phyloP scores from a whole-genome alignment of 345 rosid genomes.

The Syzygium aromaticum region DNA sequence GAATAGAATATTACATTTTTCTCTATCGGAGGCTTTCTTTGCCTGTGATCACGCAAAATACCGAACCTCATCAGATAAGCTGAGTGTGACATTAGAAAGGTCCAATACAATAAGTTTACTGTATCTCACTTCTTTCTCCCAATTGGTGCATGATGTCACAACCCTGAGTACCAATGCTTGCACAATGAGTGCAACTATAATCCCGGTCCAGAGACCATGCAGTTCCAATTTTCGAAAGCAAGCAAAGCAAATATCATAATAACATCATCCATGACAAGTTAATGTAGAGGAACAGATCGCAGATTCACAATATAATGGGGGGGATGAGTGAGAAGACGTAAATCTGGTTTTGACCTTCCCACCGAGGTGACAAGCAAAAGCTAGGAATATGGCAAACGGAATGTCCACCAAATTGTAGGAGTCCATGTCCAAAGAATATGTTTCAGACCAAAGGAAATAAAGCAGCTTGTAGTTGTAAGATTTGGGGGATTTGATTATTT shows the following conservation, averaged over 20 bases:
- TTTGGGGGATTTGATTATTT: not conserved
- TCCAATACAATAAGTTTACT: not conserved
- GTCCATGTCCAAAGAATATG: not conserved
- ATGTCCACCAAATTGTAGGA: conserved; percentile 20
- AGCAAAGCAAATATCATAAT: not conserved
- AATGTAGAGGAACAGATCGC: not conserved
- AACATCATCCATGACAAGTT: not conserved
- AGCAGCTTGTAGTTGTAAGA: not conserved
- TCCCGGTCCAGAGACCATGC: conserved; percentile 21
- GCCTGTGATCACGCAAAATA: too few species aligned
- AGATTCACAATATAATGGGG: too few species aligned
- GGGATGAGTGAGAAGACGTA: too few species aligned
- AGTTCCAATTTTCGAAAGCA: not conserved
- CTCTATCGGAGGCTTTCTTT: too few species aligned
- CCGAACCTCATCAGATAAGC: not conserved
- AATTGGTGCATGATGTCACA: conserved; percentile 14
- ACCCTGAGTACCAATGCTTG: conserved; percentile 17
- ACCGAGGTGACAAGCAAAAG: conserved; percentile 8
- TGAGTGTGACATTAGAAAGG: not conserved
- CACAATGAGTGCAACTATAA: not conserved
- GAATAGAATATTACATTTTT: too few species aligned
- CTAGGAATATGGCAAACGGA: conserved; percentile 14
- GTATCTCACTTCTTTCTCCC: conserved; percentile 11
- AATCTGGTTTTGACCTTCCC: not conserved
- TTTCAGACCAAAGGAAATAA: not conserved